A percentile compares a stretch with the other conserved stretches of the same genome.
These are phyloP conservation scores for Discostella pseudostelligera DNA, from an alignment of 108 stramenopile species.

Conservation along the genomic window DNA sequence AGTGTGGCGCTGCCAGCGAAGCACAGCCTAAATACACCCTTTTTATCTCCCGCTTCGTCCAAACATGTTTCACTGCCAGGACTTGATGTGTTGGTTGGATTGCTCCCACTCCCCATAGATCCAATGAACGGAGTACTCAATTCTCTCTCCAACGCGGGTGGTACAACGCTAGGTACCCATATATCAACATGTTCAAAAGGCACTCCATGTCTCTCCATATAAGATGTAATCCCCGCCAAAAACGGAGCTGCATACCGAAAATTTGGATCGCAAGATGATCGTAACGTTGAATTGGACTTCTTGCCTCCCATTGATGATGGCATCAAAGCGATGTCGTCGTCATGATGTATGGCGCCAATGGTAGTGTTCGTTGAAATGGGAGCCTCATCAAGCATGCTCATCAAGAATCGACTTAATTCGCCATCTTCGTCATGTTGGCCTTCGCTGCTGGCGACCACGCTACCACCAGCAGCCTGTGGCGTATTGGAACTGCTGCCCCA, in stretches of 20 bases:
- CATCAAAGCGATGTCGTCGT: neutral
- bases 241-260: conserved; percentile 68
- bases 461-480: conserved; percentile 2
- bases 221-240: conserved; percentile 60
- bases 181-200: conserved; percentile 89
- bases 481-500: conserved; percentile 2
- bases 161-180: conserved; percentile 80
- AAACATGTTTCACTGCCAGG: conserved; percentile 6
- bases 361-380: neutral
- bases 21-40: conserved; percentile 61
- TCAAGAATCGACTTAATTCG: conserved; percentile 35
- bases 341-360: neutral
- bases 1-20: conserved; percentile 75
- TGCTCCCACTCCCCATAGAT: conserved; percentile 6
- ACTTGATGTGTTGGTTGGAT: neutral
- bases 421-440: conserved; percentile 12
- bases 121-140: conserved; percentile 2
- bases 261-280: conserved; percentile 19
- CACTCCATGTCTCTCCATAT: conserved; percentile 64
- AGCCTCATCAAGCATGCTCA: conserved; percentile 26
- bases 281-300: neutral
- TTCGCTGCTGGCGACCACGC: neutral
- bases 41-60: conserved; percentile 5
- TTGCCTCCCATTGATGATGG: conserved; percentile 1
- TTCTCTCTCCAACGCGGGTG: conserved; percentile 16